Base-by-base conservation (phyloP, 257 asterid genomes). In the Capsicum chinense region DNA sequence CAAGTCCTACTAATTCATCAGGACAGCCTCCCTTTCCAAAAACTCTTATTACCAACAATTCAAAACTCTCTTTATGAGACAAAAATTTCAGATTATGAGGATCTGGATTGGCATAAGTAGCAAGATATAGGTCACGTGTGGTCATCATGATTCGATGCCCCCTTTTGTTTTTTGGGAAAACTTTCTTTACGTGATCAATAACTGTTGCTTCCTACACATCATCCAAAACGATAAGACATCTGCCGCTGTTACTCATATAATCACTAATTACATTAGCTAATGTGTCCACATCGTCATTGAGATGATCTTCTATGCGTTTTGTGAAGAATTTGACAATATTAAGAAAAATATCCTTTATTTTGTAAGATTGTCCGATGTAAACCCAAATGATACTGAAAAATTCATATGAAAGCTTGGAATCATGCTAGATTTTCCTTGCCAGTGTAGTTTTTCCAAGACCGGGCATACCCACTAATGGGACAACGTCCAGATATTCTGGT, bases 391-490 rank as follows among this genome's bases (percentile, higher is more conserved):
- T 80, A 11, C 57, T 70, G 26, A 87, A 85, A 78, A 90, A 35
- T 48, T 85, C 79, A 66, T 11, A 86, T n/a, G 64, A 80, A 10
- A 88, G 52, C 2, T 6, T 1, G 50, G 84, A 59, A 83, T 86
- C 83, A 16, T 64, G 80, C n/a, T 70, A 88, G 11, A 90, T 56
- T 84, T 82, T 88, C 5, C 83, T 88, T 5, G 91, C 90, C 59
- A 90, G 78, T n/a, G 88, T 86, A 1, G 91, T 88, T 85, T 90
- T 90, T 12, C 89, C 92, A 9, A 90, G 90, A 14, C 92, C 92
- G 0, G 91, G 83, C 91, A 88, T 86, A 1, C 91, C 92, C 62
- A 86, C 85, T 16, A 88, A 62, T 26, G 91, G 68, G 60, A 86
- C 68, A 57, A 90, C 85, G 35, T 83, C 87, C 0, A 86, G 84